Conservation (phyloP, 2,329 filamentous ascomycete genomes). For the Aspergillus alliaceus region DNA sequence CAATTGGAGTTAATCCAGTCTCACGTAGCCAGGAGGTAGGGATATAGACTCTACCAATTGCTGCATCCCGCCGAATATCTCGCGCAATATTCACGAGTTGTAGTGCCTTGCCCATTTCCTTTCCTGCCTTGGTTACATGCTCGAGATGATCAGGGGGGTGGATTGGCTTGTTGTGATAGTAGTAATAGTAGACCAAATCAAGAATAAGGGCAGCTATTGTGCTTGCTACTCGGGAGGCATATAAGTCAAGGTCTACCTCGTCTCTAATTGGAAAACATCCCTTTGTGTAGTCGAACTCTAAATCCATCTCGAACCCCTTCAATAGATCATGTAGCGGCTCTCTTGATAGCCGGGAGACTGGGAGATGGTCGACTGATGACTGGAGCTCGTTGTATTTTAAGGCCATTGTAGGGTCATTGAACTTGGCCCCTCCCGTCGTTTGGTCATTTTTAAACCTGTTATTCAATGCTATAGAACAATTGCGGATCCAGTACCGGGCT, state of each 20-base stretch:
- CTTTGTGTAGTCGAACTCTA: constrained; percentile 50
- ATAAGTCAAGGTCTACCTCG: constrained; percentile 60
- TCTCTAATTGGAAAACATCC: constrained; percentile 56
- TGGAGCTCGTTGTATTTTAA: too few species aligned
- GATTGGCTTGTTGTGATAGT: neutral
- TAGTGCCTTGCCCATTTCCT: constrained; percentile 66
- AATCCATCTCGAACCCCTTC: constrained; percentile 68
- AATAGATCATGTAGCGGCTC: constrained; percentile 66
- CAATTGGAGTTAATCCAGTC: constrained; percentile 43
- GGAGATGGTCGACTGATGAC: constrained; percentile 58
- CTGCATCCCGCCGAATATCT: constrained; percentile 67
- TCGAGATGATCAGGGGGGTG: neutral
- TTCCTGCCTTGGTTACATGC: constrained; percentile 20
- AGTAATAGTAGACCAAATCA: constrained; percentile 37
- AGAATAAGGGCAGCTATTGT: constrained; percentile 70
- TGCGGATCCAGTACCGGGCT: neutral
- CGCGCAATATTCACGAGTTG: constrained; percentile 77
- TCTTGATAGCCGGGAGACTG: constrained; percentile 55
- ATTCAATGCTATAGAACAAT: constrained; percentile 17
- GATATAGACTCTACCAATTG: constrained; percentile 66
- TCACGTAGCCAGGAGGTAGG: constrained; percentile 64
- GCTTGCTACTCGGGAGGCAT: constrained; percentile 68
- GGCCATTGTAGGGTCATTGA: too few species aligned
- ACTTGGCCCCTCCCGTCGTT: too few species aligned
- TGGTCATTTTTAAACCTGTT: too few species aligned